phyloP scores from a whole-genome alignment of 2,329 filamentous ascomycete genomes.

The Talaromyces sp. region DNA sequence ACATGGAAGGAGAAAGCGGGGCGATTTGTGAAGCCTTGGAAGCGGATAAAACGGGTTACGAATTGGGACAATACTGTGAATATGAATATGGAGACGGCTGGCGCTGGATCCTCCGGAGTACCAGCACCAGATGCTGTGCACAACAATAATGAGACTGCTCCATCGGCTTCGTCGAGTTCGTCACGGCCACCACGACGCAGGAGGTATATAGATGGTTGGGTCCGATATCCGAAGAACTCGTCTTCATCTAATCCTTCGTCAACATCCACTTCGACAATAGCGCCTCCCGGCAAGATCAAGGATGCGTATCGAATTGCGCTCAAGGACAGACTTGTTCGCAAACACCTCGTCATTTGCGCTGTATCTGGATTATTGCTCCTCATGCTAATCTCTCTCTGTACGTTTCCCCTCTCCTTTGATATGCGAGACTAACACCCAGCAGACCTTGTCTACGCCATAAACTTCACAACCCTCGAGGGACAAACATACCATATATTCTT shows the following conservation, averaged over 20 bases:
- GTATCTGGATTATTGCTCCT: slow-evolving; percentile 61
- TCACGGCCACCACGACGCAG: slow-evolving; percentile 7
- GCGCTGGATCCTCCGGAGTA: not conserved
- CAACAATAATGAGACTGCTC: not conserved
- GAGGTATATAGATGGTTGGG: slow-evolving; percentile 16
- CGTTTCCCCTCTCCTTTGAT: slow-evolving; percentile 35
- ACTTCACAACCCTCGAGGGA: slow-evolving; percentile 61
- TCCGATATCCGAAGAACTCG: slow-evolving; percentile 17
- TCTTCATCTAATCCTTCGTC: not conserved
- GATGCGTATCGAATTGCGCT: slow-evolving; percentile 19
- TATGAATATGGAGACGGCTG: not conserved
- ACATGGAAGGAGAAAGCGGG: slow-evolving; percentile 9
- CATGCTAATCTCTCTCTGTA: slow-evolving; percentile 64
- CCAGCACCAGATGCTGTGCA: not conserved
- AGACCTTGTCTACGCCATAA: slow-evolving; percentile 74
- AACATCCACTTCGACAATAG: not conserved
- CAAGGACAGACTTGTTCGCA: slow-evolving; percentile 24
- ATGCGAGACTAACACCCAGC: slow-evolving; percentile 8
- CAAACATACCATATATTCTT: slow-evolving; percentile 77
- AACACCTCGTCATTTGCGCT: slow-evolving; percentile 14
- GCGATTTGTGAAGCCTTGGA: slow-evolving; percentile 1
- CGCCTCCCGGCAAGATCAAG: slow-evolving; percentile 4
- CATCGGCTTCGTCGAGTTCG: not conserved
- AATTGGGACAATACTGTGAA: not conserved
- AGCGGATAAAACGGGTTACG: not conserved